phyloP scores from a whole-genome alignment of 495 filamentous ascomycete species.

The Annulohypoxylon nitens region DNA sequence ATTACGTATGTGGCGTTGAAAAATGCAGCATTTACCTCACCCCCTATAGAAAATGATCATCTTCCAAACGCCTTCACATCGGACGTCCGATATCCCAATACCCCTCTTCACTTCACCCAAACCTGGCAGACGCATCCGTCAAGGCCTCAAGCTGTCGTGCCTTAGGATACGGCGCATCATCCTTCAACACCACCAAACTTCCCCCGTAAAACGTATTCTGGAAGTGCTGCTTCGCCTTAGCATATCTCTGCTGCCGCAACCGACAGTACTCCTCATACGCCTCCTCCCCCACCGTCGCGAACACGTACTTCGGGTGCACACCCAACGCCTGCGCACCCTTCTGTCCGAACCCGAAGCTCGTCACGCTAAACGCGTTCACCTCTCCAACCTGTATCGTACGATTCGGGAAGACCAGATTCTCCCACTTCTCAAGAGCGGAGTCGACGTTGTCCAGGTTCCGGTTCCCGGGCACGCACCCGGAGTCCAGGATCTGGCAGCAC shows the following conservation, averaged over 20 bases:
- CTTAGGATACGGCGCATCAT: slow-evolving; percentile 41
- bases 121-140: slow-evolving; percentile 39
- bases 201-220: slow-evolving; percentile 43
- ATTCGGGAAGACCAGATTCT: slow-evolving; percentile 95
- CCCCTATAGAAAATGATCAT: not conserved
- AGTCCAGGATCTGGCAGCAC: slow-evolving; percentile 90
- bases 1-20: not conserved
- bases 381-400: slow-evolving; percentile 93
- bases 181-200: slow-evolving; percentile 42
- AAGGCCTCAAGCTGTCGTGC: slow-evolving; percentile 25
- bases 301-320: slow-evolving; percentile 88
- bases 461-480: slow-evolving; percentile 93
- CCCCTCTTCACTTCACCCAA: slow-evolving; percentile 15
- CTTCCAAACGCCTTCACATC: slow-evolving; percentile 3
- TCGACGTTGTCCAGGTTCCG: slow-evolving; percentile 97
- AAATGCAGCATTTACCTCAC: not conserved
- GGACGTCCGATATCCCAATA: not conserved
- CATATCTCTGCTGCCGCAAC: slow-evolving; percentile 37
- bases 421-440: slow-evolving; percentile 91
- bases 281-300: slow-evolving; percentile 80
- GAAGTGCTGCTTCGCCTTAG: slow-evolving; percentile 42
- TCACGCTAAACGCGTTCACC: slow-evolving; percentile 90
- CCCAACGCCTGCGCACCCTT: slow-evolving; percentile 92
- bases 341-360: slow-evolving; percentile 93
- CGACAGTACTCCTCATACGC: slow-evolving; percentile 72